Conservation (phyloP, 1,139 yeast species). For the Geotrichum carabidarum region DNA sequence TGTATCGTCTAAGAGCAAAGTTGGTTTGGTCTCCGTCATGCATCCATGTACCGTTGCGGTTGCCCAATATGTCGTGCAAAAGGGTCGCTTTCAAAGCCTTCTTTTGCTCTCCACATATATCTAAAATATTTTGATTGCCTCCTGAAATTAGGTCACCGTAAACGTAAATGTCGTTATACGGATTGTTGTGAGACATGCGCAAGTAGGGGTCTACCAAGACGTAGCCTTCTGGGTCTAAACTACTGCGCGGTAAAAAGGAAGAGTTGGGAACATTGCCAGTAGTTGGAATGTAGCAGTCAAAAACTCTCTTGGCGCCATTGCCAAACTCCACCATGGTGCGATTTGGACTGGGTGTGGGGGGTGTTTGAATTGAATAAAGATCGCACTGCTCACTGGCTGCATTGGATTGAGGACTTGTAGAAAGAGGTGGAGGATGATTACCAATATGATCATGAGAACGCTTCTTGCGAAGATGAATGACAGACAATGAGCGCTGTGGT, state of each 20-base stretch:
- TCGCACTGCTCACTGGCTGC: not conserved
- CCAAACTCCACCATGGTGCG: conserved; percentile 14
- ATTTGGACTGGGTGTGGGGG: not conserved
- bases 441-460: not conserved
- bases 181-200: conserved; percentile 14
- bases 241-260: conserved; percentile 6
- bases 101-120: conserved; percentile 7
- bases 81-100: conserved; percentile 10
- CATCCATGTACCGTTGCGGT: not conserved
- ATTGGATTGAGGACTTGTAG: not conserved
- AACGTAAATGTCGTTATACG: conserved; percentile 15
- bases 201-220: conserved; percentile 12
- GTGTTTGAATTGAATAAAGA: not conserved
- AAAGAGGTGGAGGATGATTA: not conserved
- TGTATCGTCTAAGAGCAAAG: conserved; percentile 8
- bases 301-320: conserved; percentile 11
- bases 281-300: conserved; percentile 16
- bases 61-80: conserved; percentile 8
- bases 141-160: conserved; percentile 16
- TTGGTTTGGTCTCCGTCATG: not conserved
- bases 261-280: conserved; percentile 19
- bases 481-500: not conserved
- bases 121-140: conserved; percentile 13
- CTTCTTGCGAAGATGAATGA: not conserved
- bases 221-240: conserved; percentile 14